Base-by-base conservation (phyloP, 2,329 filamentous ascomycete genomes). In the Aspergillus amoenus region DNA sequence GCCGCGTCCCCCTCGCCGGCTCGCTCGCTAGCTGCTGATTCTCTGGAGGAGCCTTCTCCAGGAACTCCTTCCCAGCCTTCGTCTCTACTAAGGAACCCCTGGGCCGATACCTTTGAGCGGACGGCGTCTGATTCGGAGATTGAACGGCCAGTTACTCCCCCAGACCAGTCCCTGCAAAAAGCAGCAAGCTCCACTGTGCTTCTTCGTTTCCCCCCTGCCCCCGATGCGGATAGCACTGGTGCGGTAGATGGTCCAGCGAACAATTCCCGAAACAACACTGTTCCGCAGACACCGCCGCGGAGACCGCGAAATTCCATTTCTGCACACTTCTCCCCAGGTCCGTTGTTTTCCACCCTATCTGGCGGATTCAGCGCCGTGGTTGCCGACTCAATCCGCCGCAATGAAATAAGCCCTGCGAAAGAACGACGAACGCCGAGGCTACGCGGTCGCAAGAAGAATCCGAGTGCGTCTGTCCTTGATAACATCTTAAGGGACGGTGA, bases 311-410 rank as follows among this genome's bases (percentile, higher is more conserved):
- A 79, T 61, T 81, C 81, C 1, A 76, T 84, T 17, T 78, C 78
- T 3, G 66, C 73, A 21, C 79, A 78, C 3, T 82, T 88, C 39
- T 78, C 84, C 4, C 82, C 82, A 4, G 83, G 83, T 0, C 82
- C 84, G 5, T 73, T 88, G 4, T 79, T 86, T 2, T 82, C 82
- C 30, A 84, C 87, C 0, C 75, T 89, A 1, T 85, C 82, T 2
- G 82, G 80, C 2, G 82, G 82, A 1, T 76, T 89, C 15, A 84
- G 79, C 66, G 86, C 82, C 1, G 82, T 89, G 47, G 84, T 89
- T 5, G 86, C 85, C 8, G 86, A 89, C 61, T 81, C 84, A 21
- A 75, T 88, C 24, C 80, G 85, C n/a, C 81, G 83, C 15, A 82
- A 83, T 13, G 77, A 83, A 58, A 78, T 78, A 8, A 74, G 72